Conservation (phyloP, 192 early-diverging fungal species). For the Entomortierella lignicola region DNA sequence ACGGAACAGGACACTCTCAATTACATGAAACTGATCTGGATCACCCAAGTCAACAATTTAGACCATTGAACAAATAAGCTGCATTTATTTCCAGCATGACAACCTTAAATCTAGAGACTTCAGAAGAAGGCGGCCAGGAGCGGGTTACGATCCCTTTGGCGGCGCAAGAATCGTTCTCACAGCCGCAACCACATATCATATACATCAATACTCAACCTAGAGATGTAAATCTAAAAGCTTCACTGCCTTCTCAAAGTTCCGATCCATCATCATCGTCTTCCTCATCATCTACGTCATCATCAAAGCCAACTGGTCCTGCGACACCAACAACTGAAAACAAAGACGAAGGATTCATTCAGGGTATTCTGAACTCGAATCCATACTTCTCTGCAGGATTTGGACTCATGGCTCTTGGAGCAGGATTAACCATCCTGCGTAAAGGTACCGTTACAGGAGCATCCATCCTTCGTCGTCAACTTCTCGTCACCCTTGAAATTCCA, state of each 20-base stretch:
- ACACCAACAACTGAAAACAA: not conserved
- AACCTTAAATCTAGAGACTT: not conserved
- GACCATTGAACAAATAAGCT: not conserved
- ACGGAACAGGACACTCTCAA: no score
- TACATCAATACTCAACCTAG: conserved; percentile 31
- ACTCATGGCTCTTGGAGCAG: conserved; percentile 88
- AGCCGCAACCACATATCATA: conserved; percentile 32
- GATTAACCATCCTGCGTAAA: conserved; percentile 80
- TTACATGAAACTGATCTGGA: no score
- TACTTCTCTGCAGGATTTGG: conserved; percentile 96
- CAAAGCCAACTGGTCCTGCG: not conserved
- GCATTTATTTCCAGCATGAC: not conserved
- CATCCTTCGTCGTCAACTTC: conserved; percentile 77
- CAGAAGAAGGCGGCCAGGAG: not conserved
- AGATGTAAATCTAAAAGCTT: no score
- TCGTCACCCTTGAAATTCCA: conserved; percentile 95
- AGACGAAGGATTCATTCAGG: conserved; percentile 26
- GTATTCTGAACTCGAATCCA: conserved; percentile 72
- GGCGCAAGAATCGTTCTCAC: conserved; percentile 1
- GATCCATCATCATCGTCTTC: not conserved
- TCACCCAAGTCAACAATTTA: not conserved
- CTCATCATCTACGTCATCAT: not conserved
- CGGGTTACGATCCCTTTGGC: conserved; percentile 12
- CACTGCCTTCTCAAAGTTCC: not conserved
- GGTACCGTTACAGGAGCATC: conserved; percentile 75